Percentiles rank a stretch among this genome's conserved stretches.
These are phyloP conservation scores for Whalleya microplaca DNA, from an alignment of 2,329 filamentous ascomycete species.

Conservation along the genomic window DNA sequence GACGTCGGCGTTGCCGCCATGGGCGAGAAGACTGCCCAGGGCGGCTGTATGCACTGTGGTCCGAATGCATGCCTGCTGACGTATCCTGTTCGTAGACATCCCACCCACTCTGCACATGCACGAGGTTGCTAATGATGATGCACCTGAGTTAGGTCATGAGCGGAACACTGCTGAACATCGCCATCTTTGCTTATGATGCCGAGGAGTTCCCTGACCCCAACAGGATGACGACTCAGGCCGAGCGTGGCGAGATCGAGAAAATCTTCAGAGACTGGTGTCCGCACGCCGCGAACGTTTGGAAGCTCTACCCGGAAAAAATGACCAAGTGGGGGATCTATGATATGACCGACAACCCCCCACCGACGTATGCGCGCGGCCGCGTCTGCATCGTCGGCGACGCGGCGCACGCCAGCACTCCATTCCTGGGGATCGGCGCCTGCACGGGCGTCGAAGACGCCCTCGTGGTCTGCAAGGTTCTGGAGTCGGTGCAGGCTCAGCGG, in stretches of 20 bases:
- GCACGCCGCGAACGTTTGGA: conserved; percentile 38
- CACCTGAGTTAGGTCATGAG: conserved; percentile 39
- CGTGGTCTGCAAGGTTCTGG: conserved; percentile 5
- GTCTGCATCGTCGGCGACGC: conserved; percentile 55
- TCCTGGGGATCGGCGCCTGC: conserved; percentile 55
- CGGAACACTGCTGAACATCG: conserved; percentile 57
- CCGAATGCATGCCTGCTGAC: conserved; percentile 58
- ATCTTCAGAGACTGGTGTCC: conserved; percentile 45
- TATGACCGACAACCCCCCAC: conserved; percentile 44
- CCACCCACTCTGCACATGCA: too few relatives aligned
- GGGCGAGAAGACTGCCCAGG: conserved; percentile 50
- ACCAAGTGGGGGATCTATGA: conserved; percentile 58
- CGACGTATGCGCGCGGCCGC: conserved; percentile 44
- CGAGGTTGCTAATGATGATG: not conserved
- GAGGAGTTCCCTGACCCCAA: conserved; percentile 32
- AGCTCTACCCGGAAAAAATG: conserved; percentile 47
- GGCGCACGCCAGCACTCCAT: conserved; percentile 55
- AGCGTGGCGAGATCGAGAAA: conserved; percentile 40
- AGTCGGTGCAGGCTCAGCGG: too few relatives aligned
- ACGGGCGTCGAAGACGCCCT: conserved; percentile 54
- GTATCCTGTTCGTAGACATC: conserved; percentile 52
- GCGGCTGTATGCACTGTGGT: conserved; percentile 57
- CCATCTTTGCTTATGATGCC: conserved; percentile 37
- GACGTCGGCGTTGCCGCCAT: conserved; percentile 49
- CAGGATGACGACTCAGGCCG: conserved; percentile 36